Conservation (phyloP, 805 yeast genomes). For the Teunomyces stri region DNA sequence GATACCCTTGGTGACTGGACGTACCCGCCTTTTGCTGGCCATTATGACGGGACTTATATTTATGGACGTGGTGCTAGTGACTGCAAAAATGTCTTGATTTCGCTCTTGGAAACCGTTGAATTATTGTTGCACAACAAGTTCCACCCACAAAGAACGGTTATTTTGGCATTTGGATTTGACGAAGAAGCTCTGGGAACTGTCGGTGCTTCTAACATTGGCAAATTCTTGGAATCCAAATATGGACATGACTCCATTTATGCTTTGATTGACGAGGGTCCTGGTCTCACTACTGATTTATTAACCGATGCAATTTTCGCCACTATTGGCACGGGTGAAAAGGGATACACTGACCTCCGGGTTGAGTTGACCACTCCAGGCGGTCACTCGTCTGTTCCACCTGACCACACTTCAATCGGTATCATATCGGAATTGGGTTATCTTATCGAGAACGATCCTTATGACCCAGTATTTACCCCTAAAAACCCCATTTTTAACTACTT, state of each 20-base stretch:
- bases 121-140: conserved; percentile 49
- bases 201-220: conserved; percentile 58
- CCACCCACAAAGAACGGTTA: conserved; percentile 58
- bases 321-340: conserved; percentile 47
- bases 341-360: conserved; percentile 46
- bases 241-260: conserved; percentile 62
- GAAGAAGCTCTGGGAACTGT: conserved; percentile 67
- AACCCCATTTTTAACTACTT: conserved; percentile 61
- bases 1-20: conserved; percentile 59
- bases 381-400: conserved; percentile 79
- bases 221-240: conserved; percentile 47
- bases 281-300: conserved; percentile 24
- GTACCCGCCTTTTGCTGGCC: conserved; percentile 58
- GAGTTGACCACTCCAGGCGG: conserved; percentile 67
- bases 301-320: conserved; percentile 57
- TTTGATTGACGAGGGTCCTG: conserved; percentile 68
- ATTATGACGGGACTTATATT: conserved; percentile 61
- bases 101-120: conserved; percentile 60
- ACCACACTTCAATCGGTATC: conserved; percentile 77
- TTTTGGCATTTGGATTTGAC: conserved; percentile 73
- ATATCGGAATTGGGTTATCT: conserved; percentile 54
- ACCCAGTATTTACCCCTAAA: conserved; percentile 41
- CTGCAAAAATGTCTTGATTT: conserved; percentile 67
- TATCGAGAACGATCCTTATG: conserved; percentile 58
- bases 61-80: conserved; percentile 82